phyloP scores from a whole-genome alignment of 2,329 filamentous ascomycete genomes.

The Clarireedia monteithiana region DNA sequence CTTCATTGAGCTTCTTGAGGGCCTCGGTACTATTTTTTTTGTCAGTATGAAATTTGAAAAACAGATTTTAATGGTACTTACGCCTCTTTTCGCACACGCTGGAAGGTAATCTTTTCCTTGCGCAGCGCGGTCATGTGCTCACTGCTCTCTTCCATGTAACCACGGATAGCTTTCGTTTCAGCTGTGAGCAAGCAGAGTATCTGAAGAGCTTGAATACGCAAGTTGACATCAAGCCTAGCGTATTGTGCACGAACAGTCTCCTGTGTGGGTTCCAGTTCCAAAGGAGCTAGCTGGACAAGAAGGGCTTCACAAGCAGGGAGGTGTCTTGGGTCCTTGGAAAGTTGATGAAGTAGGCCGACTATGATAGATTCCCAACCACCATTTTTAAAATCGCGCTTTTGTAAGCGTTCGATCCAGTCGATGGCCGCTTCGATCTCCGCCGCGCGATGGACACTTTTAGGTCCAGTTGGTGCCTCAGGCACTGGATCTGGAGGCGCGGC shows the following conservation, averaged over 20 bases:
- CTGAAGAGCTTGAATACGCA: slow-evolving; percentile 72
- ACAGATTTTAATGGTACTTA: slow-evolving; percentile 33
- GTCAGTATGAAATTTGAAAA: slow-evolving; percentile 23
- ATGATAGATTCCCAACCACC: slow-evolving; percentile 91
- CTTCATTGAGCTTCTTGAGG: slow-evolving; percentile 60
- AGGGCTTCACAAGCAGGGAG: slow-evolving; percentile 71
- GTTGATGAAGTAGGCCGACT: slow-evolving; percentile 75
- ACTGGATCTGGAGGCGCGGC: slow-evolving; percentile 34
- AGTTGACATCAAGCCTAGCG: slow-evolving; percentile 69
- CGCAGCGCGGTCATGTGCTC: slow-evolving; percentile 91
- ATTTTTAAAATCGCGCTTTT: slow-evolving; percentile 74
- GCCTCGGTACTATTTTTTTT: slow-evolving; percentile 53
- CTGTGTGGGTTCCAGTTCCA: slow-evolving; percentile 64
- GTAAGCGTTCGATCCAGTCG: slow-evolving; percentile 79
- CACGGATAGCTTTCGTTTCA: slow-evolving; percentile 77
- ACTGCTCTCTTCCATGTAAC: slow-evolving; percentile 85
- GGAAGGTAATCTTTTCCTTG: slow-evolving; percentile 91
- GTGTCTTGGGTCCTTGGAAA: slow-evolving; percentile 67
- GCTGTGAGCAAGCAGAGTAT: slow-evolving; percentile 80
- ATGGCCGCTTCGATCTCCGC: slow-evolving; percentile 66
- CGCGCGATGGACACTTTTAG: slow-evolving; percentile 55
- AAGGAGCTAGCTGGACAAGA: slow-evolving; percentile 71
- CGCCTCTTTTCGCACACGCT: slow-evolving; percentile 65
- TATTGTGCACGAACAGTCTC: slow-evolving; percentile 71
- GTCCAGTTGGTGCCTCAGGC: slow-evolving; percentile 36